These are phyloP conservation scores for Metahyphopichia silvanorum DNA, from an alignment of 805 yeast genomes.

Conservation along the genomic window DNA sequence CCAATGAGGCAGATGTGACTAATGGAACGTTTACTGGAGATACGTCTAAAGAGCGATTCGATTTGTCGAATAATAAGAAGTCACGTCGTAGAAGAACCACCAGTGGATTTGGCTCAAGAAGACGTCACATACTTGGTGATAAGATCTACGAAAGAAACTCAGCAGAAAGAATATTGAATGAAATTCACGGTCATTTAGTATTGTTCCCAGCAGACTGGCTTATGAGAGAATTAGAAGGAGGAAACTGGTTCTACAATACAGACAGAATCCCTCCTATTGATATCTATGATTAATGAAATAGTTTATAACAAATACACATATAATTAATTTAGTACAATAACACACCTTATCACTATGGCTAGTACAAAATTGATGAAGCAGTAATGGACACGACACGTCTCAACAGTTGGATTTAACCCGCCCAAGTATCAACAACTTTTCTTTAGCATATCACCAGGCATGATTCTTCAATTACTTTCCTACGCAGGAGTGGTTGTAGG, in stretches of 20 bases:
- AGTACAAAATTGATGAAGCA: too few relatives aligned
- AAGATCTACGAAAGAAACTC: slow-evolving; percentile 68
- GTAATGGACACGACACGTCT: too few relatives aligned
- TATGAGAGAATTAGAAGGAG: slow-evolving; percentile 77
- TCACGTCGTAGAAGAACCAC: slow-evolving; percentile 29
- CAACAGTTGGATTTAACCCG: too few relatives aligned
- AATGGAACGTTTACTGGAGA: slow-evolving; percentile 1
- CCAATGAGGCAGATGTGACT: slow-evolving; percentile 3
- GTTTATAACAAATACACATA: too few relatives aligned
- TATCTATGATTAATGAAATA: slow-evolving; percentile 80
- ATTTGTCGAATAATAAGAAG: not conserved
- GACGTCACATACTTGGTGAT: slow-evolving; percentile 36
- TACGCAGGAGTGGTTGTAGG: slow-evolving; percentile 37
- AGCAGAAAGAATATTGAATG: slow-evolving; percentile 67
- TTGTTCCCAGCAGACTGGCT: slow-evolving; percentile 94
- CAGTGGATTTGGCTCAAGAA: slow-evolving; percentile 33
- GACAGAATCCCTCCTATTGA: slow-evolving; percentile 95
- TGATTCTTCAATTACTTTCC: slow-evolving; percentile 40
- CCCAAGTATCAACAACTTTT: not conserved
- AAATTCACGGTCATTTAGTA: slow-evolving; percentile 84
- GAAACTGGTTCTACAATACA: slow-evolving; percentile 93
- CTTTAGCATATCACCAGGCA: slow-evolving; percentile 7
- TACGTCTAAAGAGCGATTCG: not conserved
- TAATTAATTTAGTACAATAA: too few relatives aligned
- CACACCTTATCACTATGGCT: too few relatives aligned